A percentile compares a stretch with the other conserved stretches of the same genome.
Evolutionary conservation across 306 rosid genomes (phyloP).

Genomic region (Coriaria nepalensis): DNA sequence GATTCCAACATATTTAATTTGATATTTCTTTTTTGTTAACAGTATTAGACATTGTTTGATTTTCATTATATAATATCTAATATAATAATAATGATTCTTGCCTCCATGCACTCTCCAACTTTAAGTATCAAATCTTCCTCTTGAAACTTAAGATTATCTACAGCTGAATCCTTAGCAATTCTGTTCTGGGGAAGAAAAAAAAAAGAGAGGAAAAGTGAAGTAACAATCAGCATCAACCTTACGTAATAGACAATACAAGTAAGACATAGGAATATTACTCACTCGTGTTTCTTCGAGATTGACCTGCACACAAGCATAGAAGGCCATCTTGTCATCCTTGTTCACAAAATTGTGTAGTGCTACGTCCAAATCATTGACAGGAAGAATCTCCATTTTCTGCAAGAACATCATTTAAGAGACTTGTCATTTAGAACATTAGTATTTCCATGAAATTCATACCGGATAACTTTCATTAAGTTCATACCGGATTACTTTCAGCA

Average conservation of each 20-base stretch:
- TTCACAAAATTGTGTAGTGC: conserved; percentile 83
- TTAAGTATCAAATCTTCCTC: conserved; percentile 79
- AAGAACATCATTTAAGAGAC: conserved; percentile 3
- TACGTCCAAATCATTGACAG: conserved; percentile 87
- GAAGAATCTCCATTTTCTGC: conserved; percentile 99
- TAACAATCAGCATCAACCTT: conserved; percentile 5
- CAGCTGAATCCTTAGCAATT: conserved; percentile 42
- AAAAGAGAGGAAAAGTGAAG: not conserved
- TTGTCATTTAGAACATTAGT: not conserved
- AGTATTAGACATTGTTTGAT: no score
- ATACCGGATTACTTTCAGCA: conserved; percentile 92
- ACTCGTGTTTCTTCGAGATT: conserved; percentile 90
- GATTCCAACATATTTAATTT: conserved; percentile 2
- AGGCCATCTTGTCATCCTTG: conserved; percentile 90
- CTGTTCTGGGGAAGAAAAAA: conserved; percentile 44
- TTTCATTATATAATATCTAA: conserved; percentile 1
- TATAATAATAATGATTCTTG: conserved; percentile 24
- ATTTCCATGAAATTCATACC: conserved; percentile 4
- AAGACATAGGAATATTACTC: conserved; percentile 18
- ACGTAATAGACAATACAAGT: conserved; percentile 5
- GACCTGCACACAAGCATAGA: conserved; percentile 58
- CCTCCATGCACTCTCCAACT: conserved; percentile 92
- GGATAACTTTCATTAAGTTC: not conserved
- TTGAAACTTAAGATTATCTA: conserved; percentile 47
- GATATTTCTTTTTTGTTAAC: conserved; percentile 5